Evolutionary conservation across 257 asterid genomes (phyloP), one percentile per base, ranked within the genome.

Genomic region (Solanum dulcamara): DNA sequence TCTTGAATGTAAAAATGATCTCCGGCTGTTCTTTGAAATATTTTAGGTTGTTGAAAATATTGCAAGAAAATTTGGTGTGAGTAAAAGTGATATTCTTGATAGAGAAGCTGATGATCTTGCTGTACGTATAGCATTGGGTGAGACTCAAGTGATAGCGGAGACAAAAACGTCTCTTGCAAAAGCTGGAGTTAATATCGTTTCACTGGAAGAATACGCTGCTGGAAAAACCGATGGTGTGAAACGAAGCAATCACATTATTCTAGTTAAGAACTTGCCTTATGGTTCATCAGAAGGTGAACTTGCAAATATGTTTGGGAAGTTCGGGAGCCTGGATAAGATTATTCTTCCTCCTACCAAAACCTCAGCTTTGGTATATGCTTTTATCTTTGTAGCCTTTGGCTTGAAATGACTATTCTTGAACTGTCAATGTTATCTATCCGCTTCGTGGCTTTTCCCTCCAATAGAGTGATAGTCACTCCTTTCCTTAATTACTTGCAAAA

Each of bases 191-290:
- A 96, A 96, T 90, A 72, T 95, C 84, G 84, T 97, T 72, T 89
- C 95, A 53, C 85, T 95, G 84, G 98, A 96, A 90, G 93, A 92
- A 86, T 91, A 91, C 85, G 95, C 97, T 84, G 86, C 98, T 88
- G 94, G 97, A 53, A 96, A 92, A 91, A 89, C 89, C 75, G 93
- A 94, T 85, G 93, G 96, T 82, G 53, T 77, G 30, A 96, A 95
- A 93, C 93, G 99, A 94, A 96, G 98, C 93, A 94, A 89, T 90
- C 98, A 94, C 86, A 95, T 94, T 86, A 95, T 96, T 70, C 85
- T 96, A 86, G 99, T 91, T 89, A 96, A 96, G 93, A 94, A 96
- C 88, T 92, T 96, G 90, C 98, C 98, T 44, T 96, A 92, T 81
- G 93, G 97, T 79, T 92, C 98, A 86, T 92, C 97, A 40, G 98